Base-by-base conservation (phyloP, 495 filamentous ascomycete species). In the Aspergillus incahuasiensis region DNA sequence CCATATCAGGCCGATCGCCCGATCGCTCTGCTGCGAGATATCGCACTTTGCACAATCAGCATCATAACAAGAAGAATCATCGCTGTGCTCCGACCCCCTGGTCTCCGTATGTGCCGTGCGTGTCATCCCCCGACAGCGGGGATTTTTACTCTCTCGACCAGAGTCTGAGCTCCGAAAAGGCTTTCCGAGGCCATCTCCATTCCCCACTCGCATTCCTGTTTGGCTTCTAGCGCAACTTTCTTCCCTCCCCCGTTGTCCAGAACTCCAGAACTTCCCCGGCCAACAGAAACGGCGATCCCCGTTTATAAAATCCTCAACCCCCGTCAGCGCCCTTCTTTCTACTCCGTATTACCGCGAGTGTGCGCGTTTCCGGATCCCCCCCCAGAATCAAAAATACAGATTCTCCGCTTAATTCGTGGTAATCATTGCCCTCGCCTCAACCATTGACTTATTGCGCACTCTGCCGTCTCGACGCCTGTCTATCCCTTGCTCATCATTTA, bases 191-290 rank as follows among this genome's bases (percentile, higher is more conserved):
- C 15, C 38, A 41, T n/a, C 12, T 21, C 40, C 34, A 40, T 41
- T 52, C 48, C 16, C 38, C 49, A 52, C 49, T 41, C n/a, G 15
- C 38, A 22, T 43, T 43, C 49, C 49, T 43, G 16, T 43, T 35
- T 41, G n/a, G 9, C 18, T 16, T 51, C 20, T 52, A 52, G 35
- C 49, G 39, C 38, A 30, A 15, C 11, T 41, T 19, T 34, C 25
- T 9, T 30, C n/a, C 43, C 7, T 41, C 34, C 15, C 41, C 41
- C 24, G 18, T 40, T 42, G 49, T 52, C 39, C 43, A 40, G 48
- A 50, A 50, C 48, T 28, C 25, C 25, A 28, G 25, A 28, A 19
- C 12, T 35, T 50, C 25, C 32, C 48, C 48, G 38, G 38, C 48
- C 19, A 20, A 38, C 13, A 7, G 40, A 40, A 40, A 18, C n/a